Conservation (phyloP, 1,284 basidiomycete species). For the Chondrostereum purpureum region DNA sequence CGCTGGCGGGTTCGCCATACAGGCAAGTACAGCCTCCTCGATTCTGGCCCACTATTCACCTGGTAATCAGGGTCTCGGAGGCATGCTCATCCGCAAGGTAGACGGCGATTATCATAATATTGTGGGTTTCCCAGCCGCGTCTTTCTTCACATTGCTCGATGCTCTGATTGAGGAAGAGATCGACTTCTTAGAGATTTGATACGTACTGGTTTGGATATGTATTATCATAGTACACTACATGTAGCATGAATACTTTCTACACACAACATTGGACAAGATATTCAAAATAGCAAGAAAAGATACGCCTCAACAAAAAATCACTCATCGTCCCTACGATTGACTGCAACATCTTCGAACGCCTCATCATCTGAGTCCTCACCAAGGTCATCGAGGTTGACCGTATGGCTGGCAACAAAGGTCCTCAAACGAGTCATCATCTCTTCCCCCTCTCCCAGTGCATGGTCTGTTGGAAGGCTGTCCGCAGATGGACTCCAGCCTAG, state of each 20-base stretch:
- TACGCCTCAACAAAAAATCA: too few species aligned
- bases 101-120: slow-evolving; percentile 93
- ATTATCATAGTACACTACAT: too few species aligned
- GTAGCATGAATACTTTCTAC: too few species aligned
- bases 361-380: not conserved
- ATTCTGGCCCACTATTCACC: slow-evolving; percentile 1
- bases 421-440: not conserved
- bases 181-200: slow-evolving; percentile 50
- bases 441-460: not conserved
- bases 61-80: slow-evolving; percentile 64
- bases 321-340: not conserved
- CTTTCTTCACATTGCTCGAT: slow-evolving; percentile 69
- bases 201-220: too few species aligned
- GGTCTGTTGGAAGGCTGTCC: not conserved
- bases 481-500: not conserved
- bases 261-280: too few species aligned
- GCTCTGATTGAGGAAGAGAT: slow-evolving; percentile 63
- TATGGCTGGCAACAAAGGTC: not conserved
- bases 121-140: slow-evolving; percentile 83
- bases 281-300: too few species aligned
- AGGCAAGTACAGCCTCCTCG: slow-evolving; percentile 40
- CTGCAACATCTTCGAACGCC: not conserved
- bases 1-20: slow-evolving; percentile 93
- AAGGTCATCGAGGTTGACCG: not conserved
- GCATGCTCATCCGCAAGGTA: slow-evolving; percentile 74